Base-by-base conservation (phyloP, 1,139 yeast species). In the Zygoascus meyerae region DNA sequence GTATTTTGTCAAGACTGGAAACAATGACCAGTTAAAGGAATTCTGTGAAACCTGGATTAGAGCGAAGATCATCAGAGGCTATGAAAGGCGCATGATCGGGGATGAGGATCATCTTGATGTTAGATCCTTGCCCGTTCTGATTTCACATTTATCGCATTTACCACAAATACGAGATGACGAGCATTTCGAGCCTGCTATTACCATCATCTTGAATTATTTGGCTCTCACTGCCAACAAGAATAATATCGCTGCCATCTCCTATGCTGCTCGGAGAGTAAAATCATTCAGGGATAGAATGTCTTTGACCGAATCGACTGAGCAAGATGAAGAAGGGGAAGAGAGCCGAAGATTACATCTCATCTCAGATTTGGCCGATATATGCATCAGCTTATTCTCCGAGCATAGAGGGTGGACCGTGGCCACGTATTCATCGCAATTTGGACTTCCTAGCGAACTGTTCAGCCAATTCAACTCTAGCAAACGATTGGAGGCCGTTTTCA, bases 381-480 rank as follows among this genome's bases (percentile, higher is more conserved):
- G 79, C 4, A 71, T 89, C 40, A 75, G 81, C 48, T 79, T 76
- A 48, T 67, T 77, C 34, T 78, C 83, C 42, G 83, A 77, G 37
- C 60, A 53, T 35, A 78, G 74, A 57, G 73, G 72, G 44, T 86
- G 95, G 95, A 75, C 77, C 17, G 70, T 85, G 51, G 77, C 81
- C 30, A 79, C 90, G 0, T 89, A 92, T 80, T 95, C 95, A 0
- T 94, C 92, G 0, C 83, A 81, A 55, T 64, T 84, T 28, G 77
- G 77, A 32, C 65, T 87, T 26, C 83, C 94, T 0, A 65, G 72
- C 10, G 95, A 86, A 57, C 64, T 84, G 9, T 86, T 73, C 63
- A 68, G 72, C 10, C 79, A 85, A 0, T 80, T 83, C 73, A 61
- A 68, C 2, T 64, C 71, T 36, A 59, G 53, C 5, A 45, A 49